phyloP scores from a whole-genome alignment of 129 eudicot genomes.

The Artemisia tridentata region DNA sequence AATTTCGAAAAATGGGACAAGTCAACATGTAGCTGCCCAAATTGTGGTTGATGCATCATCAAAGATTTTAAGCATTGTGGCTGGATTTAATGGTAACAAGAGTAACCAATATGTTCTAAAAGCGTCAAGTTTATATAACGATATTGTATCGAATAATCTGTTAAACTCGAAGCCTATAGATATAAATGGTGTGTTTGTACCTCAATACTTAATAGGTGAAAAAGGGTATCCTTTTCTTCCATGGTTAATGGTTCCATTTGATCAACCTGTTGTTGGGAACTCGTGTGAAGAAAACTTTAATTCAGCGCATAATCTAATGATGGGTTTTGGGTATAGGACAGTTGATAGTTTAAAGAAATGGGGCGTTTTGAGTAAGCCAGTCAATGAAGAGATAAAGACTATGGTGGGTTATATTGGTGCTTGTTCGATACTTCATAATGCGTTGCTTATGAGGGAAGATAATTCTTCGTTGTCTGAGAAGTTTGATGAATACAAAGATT shows the following conservation, averaged over 20 bases:
- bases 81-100: constrained; percentile 62
- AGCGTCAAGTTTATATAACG: constrained; percentile 52
- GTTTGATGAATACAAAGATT: constrained; percentile 27
- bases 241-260: constrained; percentile 70
- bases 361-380: constrained; percentile 69
- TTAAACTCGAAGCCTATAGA: constrained; percentile 37
- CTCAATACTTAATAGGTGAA: constrained; percentile 69
- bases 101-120: constrained; percentile 46
- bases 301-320: constrained; percentile 31
- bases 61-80: constrained; percentile 65
- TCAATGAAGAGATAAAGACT: constrained; percentile 52
- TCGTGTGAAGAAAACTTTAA: constrained; percentile 58
- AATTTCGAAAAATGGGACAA: constrained; percentile 7
- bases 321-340: constrained; percentile 39
- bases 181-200: constrained; percentile 49
- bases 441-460: constrained; percentile 78
- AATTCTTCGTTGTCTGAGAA: constrained; percentile 55
- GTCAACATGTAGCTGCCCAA: constrained; percentile 48
- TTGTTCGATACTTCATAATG: constrained; percentile 84
- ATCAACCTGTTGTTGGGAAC: constrained; percentile 36
- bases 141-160: constrained; percentile 45
- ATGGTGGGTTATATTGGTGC: constrained; percentile 79
- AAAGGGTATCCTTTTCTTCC: constrained; percentile 57
- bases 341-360: constrained; percentile 75
- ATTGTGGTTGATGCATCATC: constrained; percentile 69